Percentiles rank a stretch among this genome's conserved stretches.
Conservation (phyloP, 129 eudicot species). For the Centella asiatica region DNA sequence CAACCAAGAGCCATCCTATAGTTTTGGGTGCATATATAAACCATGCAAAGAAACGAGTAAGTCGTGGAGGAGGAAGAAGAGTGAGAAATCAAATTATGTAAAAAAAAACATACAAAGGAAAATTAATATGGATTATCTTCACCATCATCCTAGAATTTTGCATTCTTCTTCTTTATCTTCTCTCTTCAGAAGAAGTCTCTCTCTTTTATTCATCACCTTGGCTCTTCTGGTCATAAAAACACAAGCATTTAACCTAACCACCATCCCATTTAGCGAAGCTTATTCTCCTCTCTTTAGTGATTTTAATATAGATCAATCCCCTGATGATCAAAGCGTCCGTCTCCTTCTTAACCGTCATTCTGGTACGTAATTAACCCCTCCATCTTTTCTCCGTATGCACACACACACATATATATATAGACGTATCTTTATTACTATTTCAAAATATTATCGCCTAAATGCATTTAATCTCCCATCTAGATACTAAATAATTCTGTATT, state of each 20-base stretch:
- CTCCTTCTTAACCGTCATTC: conserved; percentile 88
- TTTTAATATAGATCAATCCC: conserved; percentile 62
- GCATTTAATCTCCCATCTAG: too few relatives aligned
- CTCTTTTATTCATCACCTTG: conserved; percentile 12
- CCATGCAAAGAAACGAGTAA: not conserved
- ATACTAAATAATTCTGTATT: too few relatives aligned
- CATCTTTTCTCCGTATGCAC: not conserved
- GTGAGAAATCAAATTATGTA: not conserved
- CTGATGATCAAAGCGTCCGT: conserved; percentile 51
- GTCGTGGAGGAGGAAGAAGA: not conserved
- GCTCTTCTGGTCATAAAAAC: conserved; percentile 9
- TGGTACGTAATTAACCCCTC: conserved; percentile 33
- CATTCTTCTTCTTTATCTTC: not conserved
- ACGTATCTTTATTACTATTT: too few relatives aligned
- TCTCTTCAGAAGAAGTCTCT: conserved; percentile 3
- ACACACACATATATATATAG: not conserved
- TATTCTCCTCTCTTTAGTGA: conserved; percentile 86
- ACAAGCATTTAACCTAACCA: conserved; percentile 43
- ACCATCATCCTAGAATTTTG: not conserved
- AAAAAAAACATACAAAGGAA: not conserved
- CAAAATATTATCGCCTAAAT: too few relatives aligned
- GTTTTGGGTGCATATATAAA: conserved; percentile 5
- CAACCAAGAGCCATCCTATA: conserved; percentile 2
- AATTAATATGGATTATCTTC: conserved; percentile 11
- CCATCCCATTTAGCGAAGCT: conserved; percentile 52